Conservation (phyloP, 2,329 filamentous ascomycete species). For the Fusarium sp. region DNA sequence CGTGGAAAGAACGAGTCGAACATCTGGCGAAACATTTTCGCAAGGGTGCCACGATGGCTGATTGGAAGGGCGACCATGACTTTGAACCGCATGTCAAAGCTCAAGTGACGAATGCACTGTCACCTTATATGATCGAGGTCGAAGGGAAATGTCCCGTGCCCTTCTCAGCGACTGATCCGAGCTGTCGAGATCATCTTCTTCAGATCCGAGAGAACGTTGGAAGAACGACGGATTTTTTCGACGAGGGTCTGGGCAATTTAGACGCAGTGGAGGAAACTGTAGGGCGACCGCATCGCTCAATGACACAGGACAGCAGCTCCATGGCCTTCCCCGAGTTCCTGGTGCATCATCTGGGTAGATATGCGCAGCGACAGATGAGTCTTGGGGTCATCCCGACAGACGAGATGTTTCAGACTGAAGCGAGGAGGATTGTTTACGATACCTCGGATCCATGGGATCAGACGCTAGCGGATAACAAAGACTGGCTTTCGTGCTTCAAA, state of each 20-base stretch:
- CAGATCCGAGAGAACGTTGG: slow-evolving; percentile 21
- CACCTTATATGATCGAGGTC: slow-evolving; percentile 39
- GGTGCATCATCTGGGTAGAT: slow-evolving; percentile 30
- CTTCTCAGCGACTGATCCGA: slow-evolving; percentile 39
- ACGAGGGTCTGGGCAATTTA: neutral
- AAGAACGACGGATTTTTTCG: neutral
- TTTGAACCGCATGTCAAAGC: slow-evolving; percentile 37
- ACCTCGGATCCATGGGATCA: slow-evolving; percentile 39
- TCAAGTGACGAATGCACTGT: slow-evolving; percentile 35
- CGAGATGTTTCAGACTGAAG: slow-evolving; percentile 41
- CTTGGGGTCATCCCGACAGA: slow-evolving; percentile 36
- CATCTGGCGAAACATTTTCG: slow-evolving; percentile 43
- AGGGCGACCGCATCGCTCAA: neutral
- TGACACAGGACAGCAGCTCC: neutral
- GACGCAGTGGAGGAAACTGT: neutral
- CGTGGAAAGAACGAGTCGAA: slow-evolving; percentile 42
- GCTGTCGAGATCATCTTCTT: slow-evolving; percentile 31
- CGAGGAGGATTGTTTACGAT: slow-evolving; percentile 38
- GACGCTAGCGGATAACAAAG: slow-evolving; percentile 41
- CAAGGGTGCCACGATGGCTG: slow-evolving; percentile 39
- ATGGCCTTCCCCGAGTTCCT: slow-evolving; percentile 29
- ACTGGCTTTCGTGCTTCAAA: slow-evolving; percentile 41
- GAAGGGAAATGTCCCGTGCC: slow-evolving; percentile 38
- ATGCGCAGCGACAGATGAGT: slow-evolving; percentile 34
- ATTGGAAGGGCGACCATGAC: slow-evolving; percentile 42